Evolutionary conservation across 805 yeast species (phyloP).

Genomic region (Candida tibetensis): DNA sequence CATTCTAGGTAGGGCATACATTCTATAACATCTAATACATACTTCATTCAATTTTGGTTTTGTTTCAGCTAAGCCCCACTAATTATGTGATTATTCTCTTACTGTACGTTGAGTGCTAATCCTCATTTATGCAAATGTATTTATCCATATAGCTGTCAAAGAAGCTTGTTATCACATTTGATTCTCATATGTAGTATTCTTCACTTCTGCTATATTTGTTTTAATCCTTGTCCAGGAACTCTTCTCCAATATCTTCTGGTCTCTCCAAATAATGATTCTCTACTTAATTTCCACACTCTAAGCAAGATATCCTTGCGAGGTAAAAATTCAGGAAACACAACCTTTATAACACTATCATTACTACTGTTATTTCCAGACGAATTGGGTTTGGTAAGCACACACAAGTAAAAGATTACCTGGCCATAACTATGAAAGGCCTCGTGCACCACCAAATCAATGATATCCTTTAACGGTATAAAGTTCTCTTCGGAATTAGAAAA

Average conservation of each 20-base stretch:
- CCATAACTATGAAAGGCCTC: conserved; percentile 72
- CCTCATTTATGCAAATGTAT: no score
- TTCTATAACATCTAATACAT: not conserved
- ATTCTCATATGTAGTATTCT: not conserved
- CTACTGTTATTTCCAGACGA: conserved; percentile 1
- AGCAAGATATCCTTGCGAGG: conserved; percentile 42
- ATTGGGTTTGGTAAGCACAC: conserved; percentile 47
- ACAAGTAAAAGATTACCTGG: conserved; percentile 61
- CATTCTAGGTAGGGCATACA: not conserved
- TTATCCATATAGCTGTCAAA: no score
- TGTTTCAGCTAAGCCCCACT: no score
- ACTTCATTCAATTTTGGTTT: not conserved
- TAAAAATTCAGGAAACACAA: conserved; percentile 41
- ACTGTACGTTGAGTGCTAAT: no score
- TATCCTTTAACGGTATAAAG: conserved; percentile 55
- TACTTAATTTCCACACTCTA: conserved; percentile 37
- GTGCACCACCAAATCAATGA: conserved; percentile 66
- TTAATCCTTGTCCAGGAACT: conserved; percentile 38
- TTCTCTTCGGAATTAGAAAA: conserved; percentile 19
- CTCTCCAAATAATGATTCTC: conserved; percentile 36
- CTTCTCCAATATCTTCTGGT: conserved; percentile 29
- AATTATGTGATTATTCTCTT: no score
- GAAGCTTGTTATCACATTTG: no score
- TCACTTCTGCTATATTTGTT: conserved; percentile 11
- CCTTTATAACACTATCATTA: conserved; percentile 23